These are phyloP conservation scores for Parasarocladium wereldwijsianum DNA, from an alignment of 2,329 filamentous ascomycete genomes.

Conservation along the genomic window DNA sequence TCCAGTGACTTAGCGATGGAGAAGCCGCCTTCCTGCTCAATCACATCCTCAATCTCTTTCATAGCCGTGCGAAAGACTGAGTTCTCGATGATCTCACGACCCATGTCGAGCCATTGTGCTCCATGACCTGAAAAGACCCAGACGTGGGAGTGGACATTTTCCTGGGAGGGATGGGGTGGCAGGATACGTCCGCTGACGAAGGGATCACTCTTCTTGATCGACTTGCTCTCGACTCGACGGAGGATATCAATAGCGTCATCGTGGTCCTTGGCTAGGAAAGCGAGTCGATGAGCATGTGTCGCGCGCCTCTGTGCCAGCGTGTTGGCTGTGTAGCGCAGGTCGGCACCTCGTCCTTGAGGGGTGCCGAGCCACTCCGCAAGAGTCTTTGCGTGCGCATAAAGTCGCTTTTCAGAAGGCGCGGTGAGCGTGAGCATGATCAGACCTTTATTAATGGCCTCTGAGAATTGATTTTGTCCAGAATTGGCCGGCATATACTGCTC, in stretches of 20 bases:
- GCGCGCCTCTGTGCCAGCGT: slow-evolving; percentile 4
- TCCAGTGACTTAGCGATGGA: slow-evolving; percentile 1
- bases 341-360: not conserved
- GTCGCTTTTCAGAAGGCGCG: not conserved
- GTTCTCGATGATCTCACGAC: slow-evolving; percentile 1
- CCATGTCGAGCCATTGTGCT: slow-evolving; percentile 5
- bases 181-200: too few relatives aligned
- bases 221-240: not conserved
- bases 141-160: too few relatives aligned
- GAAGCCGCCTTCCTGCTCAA: slow-evolving; percentile 3
- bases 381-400: not conserved
- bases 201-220: slow-evolving; percentile 1
- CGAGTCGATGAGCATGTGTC: slow-evolving; percentile 2
- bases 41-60: slow-evolving; percentile 3
- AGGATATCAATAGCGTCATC: not conserved
- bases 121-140: slow-evolving; percentile 6
- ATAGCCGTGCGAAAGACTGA: slow-evolving; percentile 5
- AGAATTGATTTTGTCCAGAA: not conserved
- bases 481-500: slow-evolving; percentile 1
- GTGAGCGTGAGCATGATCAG: slow-evolving; percentile 2
- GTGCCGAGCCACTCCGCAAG: not conserved
- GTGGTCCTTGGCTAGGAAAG: not conserved
- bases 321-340: not conserved
- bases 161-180: too few relatives aligned
- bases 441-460: too few relatives aligned